Evolutionary conservation across 441 rosid genomes (phyloP).

Genomic region (Iberis amara): DNA sequence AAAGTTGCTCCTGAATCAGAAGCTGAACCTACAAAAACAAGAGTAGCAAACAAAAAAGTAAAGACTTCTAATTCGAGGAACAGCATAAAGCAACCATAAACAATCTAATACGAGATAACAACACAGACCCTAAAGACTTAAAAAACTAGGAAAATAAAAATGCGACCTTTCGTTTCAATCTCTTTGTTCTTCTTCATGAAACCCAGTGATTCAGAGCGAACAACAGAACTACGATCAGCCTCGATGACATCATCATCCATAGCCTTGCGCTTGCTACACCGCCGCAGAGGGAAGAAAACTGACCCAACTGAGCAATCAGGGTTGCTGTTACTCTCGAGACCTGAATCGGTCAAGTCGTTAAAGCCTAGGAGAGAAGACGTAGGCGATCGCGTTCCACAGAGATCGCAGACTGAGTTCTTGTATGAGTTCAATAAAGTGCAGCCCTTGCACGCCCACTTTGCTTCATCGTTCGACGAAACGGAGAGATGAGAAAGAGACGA

Average conservation of each 20-base stretch:
- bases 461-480: conserved; percentile 24
- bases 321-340: conserved; percentile 31
- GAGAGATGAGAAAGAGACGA: conserved; percentile 26
- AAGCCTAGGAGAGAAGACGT: conserved; percentile 40
- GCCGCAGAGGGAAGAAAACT: conserved; percentile 71
- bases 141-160: neutral
- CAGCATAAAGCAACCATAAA: neutral
- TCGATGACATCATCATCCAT: conserved; percentile 31
- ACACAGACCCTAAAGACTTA: conserved; percentile 1
- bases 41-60: conserved; percentile 5
- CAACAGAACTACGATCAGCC: conserved; percentile 19
- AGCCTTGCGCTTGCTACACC: conserved; percentile 54
- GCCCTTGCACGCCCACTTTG: conserved; percentile 81
- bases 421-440: conserved; percentile 83
- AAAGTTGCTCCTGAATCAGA: conserved; percentile 31
- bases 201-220: conserved; percentile 30
- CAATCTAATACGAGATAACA: too few relatives aligned
- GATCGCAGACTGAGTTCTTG: conserved; percentile 54
- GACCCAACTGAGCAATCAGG: conserved; percentile 67
- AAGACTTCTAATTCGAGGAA: neutral
- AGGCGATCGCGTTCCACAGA: conserved; percentile 57
- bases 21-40: conserved; percentile 32
- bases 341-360: conserved; percentile 47
- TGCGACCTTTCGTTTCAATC: conserved; percentile 38
- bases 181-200: conserved; percentile 34